Conservation (phyloP, 176 grass and related monocot genomes). For the Carex scoparia region DNA sequence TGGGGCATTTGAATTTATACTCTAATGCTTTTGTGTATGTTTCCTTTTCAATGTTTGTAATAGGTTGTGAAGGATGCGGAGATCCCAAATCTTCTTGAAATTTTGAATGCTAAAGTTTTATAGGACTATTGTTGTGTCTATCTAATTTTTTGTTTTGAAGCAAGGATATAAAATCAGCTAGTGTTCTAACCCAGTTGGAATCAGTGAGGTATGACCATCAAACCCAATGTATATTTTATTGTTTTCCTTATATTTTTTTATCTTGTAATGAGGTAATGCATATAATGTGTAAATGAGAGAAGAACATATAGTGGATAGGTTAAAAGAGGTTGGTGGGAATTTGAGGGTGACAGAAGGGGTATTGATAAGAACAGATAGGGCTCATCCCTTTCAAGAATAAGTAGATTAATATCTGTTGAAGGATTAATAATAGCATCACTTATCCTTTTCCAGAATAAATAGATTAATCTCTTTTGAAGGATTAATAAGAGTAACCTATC, state of each 20-base stretch:
- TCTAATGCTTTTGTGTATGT: not conserved
- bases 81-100: conserved; percentile 14
- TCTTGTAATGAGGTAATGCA: not conserved
- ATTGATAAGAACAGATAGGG: not conserved
- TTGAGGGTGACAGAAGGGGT: not conserved
- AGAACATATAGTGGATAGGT: not conserved
- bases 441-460: not conserved
- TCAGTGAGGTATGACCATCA: conserved; percentile 23
- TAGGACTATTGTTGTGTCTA: not conserved
- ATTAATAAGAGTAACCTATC: not conserved
- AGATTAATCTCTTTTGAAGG: conserved; percentile 1
- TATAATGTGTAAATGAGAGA: not conserved
- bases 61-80: conserved; percentile 5
- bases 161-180: conserved; percentile 22
- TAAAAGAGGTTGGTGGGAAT: not conserved
- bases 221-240: not conserved
- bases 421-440: not conserved
- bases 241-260: not conserved
- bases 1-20: not conserved
- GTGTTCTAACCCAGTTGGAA: conserved; percentile 19
- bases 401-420: too few species aligned
- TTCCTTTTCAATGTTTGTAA: not conserved
- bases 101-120: conserved; percentile 20
- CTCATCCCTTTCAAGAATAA: not conserved
- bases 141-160: conserved; percentile 11